A percentile compares a stretch with the other conserved stretches of the same genome.
phyloP scores from a whole-genome alignment of 2,329 filamentous ascomycete genomes.

The Fusarium penzigii region DNA sequence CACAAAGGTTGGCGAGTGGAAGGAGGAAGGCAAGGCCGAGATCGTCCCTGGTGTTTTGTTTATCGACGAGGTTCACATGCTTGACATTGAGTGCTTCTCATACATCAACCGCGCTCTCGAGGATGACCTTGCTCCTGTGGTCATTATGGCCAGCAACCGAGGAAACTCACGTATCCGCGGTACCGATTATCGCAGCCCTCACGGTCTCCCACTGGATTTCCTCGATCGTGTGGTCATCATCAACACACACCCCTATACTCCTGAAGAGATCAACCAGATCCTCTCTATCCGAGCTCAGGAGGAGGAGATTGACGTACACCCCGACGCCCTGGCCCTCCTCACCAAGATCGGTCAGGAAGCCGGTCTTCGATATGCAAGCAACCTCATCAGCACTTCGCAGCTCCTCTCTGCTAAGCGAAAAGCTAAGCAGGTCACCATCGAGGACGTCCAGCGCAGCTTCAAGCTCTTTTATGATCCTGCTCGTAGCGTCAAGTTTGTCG shows the following conservation, averaged over 20 bases:
- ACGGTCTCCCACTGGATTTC: constrained; percentile 93
- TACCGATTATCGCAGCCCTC: constrained; percentile 89
- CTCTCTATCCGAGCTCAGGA: constrained; percentile 90
- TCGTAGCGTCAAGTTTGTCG: constrained; percentile 87
- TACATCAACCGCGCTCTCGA: constrained; percentile 98
- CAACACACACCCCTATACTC: constrained; percentile 81
- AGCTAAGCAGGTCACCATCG: constrained; percentile 78
- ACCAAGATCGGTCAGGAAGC: constrained; percentile 96
- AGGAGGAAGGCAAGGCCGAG: constrained; percentile 97
- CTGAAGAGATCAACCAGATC: constrained; percentile 89
- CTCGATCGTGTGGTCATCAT: constrained; percentile 95
- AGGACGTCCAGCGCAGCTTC: constrained; percentile 93
- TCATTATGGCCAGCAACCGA: constrained; percentile 99
- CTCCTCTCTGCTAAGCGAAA: constrained; percentile 84
- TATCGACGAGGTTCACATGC: constrained; percentile 99
- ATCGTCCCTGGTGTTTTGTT: constrained; percentile 97
- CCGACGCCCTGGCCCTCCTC: constrained; percentile 87
- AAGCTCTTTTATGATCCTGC: constrained; percentile 88
- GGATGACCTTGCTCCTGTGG: constrained; percentile 90
- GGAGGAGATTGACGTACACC: constrained; percentile 89
- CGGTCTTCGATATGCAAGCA: constrained; percentile 92
- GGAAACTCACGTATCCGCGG: constrained; percentile 90
- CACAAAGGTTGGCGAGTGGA: constrained; percentile 98
- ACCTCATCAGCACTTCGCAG: constrained; percentile 93
- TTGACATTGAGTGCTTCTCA: constrained; percentile 98